Conservation (phyloP, 208 protist species). For the Trypanosoma cruzi region DNA sequence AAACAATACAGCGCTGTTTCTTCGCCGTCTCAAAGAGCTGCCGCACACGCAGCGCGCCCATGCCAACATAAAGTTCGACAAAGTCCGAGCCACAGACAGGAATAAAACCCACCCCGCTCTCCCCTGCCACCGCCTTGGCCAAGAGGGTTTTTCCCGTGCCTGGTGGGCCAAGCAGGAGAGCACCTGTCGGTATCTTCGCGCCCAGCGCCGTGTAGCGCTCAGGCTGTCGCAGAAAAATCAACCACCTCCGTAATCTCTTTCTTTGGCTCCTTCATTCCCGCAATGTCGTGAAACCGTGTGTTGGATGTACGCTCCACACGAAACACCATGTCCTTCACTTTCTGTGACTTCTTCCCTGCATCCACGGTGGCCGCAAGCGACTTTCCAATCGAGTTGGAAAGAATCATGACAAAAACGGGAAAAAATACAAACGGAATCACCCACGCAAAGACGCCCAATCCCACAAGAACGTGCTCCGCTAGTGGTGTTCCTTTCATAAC, state of each 20-base stretch:
- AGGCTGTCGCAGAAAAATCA: conserved; percentile 93
- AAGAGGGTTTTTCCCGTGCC: conserved; percentile 96
- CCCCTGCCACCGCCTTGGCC: conserved; percentile 93
- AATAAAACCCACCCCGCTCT: conserved; percentile 93
- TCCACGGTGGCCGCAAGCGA: conserved; percentile 51
- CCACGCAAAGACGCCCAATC: conserved; percentile 72
- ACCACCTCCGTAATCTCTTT: conserved; percentile 97
- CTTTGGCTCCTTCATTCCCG: conserved; percentile 96
- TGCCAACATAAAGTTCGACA: conserved; percentile 97
- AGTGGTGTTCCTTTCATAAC: conserved; percentile 47
- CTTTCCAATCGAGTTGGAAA: conserved; percentile 70
- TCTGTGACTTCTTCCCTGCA: conserved; percentile 47
- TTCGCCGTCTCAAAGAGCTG: conserved; percentile 95
- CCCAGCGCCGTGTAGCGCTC: conserved; percentile 76
- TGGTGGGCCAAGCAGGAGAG: conserved; percentile 91
- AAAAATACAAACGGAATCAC: conserved; percentile 85
- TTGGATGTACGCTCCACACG: conserved; percentile 47
- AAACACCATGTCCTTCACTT: conserved; percentile 74
- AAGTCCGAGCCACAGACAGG: conserved; percentile 95
- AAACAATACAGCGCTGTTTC: conserved; percentile 96
- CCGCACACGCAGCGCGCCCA: conserved; percentile 93
- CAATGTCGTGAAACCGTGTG: conserved; percentile 82
- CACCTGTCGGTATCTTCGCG: conserved; percentile 85
- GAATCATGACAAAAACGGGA: conserved; percentile 77
- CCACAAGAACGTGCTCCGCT: conserved; percentile 62